Percentiles rank a stretch among this genome's conserved stretches.
Evolutionary conservation across 306 rosid genomes (phyloP).

Genomic region (Quercus glauca): DNA sequence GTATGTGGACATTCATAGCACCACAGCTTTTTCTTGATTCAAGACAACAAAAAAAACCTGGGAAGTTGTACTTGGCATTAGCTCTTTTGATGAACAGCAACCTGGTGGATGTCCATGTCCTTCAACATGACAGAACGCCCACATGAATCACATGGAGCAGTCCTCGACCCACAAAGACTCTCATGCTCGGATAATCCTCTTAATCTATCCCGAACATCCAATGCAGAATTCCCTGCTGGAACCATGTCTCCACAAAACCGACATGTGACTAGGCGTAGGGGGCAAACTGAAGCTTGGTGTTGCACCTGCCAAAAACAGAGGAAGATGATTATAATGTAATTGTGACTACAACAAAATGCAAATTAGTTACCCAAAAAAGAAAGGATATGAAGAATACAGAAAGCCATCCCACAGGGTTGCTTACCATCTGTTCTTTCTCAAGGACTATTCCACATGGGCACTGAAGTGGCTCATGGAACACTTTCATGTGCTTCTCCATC

Average conservation of each 20-base stretch:
- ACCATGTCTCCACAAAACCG: slow-evolving; percentile 98
- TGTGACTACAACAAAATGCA: not conserved
- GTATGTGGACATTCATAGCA: not conserved
- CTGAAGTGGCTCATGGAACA: slow-evolving; percentile 82
- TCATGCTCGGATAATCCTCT: slow-evolving; percentile 95
- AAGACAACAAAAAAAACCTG: not conserved
- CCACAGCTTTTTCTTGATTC: not conserved
- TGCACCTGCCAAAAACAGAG: slow-evolving; percentile 49
- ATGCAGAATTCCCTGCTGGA: slow-evolving; percentile 80
- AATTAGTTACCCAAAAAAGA: not conserved
- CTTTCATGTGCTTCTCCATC: slow-evolving; percentile 87
- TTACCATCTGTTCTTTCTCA: slow-evolving; percentile 91
- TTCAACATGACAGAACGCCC: slow-evolving; percentile 98
- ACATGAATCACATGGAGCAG: slow-evolving; percentile 93
- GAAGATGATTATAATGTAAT: not conserved
- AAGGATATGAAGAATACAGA: not conserved
- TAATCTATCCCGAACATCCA: slow-evolving; percentile 72
- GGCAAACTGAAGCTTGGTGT: slow-evolving; percentile 77
- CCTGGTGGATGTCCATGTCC: slow-evolving; percentile 93
- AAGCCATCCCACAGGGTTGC: slow-evolving; percentile 2
- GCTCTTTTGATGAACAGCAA: slow-evolving; percentile 92
- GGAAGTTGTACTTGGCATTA: slow-evolving; percentile 15
- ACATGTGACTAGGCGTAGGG: slow-evolving; percentile 72
- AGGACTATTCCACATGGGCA: slow-evolving; percentile 86
- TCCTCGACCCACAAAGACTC: slow-evolving; percentile 90